phyloP scores from a whole-genome alignment of 345 rosid genomes.

The Lepidium sativum region DNA sequence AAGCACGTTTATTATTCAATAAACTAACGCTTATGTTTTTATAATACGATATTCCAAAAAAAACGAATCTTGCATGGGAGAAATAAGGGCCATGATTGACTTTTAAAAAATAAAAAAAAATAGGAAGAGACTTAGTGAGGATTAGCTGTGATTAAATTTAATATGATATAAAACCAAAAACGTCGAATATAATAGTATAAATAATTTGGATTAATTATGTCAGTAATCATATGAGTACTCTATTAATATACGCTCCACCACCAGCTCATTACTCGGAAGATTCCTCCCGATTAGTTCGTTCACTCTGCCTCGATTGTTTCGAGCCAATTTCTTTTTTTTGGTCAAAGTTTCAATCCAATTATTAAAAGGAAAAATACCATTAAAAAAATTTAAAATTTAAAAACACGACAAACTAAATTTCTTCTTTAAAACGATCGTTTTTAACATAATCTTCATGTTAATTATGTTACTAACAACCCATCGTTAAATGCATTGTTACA shows the following conservation, averaged over 20 bases:
- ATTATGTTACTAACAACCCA: too few species aligned
- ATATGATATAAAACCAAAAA: not conserved
- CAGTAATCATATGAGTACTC: not conserved
- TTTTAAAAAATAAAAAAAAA: not conserved
- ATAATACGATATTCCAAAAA: not conserved
- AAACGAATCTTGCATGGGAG: constrained; percentile 11
- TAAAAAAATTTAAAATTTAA: too few species aligned
- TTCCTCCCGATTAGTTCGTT: not conserved
- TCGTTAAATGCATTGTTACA: too few species aligned
- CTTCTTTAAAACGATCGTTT: too few species aligned
- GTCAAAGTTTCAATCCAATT: too few species aligned
- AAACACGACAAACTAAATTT: too few species aligned
- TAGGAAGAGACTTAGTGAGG: not conserved
- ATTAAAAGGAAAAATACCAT: too few species aligned
- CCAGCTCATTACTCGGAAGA: constrained; percentile 8
- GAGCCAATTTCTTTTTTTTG: not conserved
- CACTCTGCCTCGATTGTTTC: not conserved
- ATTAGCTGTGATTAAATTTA: constrained; percentile 8
- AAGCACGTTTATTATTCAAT: not conserved
- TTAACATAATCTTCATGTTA: too few species aligned
- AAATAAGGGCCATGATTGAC: constrained; percentile 3
- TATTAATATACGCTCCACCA: not conserved
- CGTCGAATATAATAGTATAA: not conserved
- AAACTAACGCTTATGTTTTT: not conserved
- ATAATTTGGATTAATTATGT: not conserved